Evolutionary conservation across 495 filamentous ascomycete genomes (phyloP).

Genomic region (Choiromyces venosus): DNA sequence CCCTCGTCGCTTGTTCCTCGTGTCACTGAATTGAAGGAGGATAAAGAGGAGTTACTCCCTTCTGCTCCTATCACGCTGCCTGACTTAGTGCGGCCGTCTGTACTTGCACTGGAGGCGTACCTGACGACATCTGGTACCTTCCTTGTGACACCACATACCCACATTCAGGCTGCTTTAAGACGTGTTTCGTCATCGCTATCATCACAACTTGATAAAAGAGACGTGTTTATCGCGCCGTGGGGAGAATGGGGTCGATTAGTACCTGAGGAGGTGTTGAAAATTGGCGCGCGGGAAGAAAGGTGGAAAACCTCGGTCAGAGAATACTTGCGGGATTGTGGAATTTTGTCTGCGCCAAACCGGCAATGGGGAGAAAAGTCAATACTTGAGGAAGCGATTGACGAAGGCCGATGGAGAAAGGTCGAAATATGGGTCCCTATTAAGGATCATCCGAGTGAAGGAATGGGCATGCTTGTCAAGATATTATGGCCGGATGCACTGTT

Average conservation of each 20-base stretch:
- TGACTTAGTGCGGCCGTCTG: slow-evolving; percentile 30
- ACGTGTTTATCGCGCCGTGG: slow-evolving; percentile 43
- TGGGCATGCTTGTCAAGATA: slow-evolving; percentile 31
- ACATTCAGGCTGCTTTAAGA: slow-evolving; percentile 32
- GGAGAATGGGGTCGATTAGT: slow-evolving; percentile 39
- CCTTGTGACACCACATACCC: slow-evolving; percentile 34
- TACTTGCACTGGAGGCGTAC: slow-evolving; percentile 36
- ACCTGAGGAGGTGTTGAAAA: slow-evolving; percentile 8
- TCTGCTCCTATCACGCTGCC: slow-evolving; percentile 24
- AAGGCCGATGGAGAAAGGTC: slow-evolving; percentile 27
- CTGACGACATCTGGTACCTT: slow-evolving; percentile 37
- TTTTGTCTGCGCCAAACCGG: slow-evolving; percentile 15
- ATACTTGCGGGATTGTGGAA: slow-evolving; percentile 37
- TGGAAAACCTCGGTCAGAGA: slow-evolving; percentile 33
- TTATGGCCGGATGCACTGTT: slow-evolving; percentile 39
- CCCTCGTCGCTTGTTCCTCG: slow-evolving; percentile 23
- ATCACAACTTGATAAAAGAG: slow-evolving; percentile 17
- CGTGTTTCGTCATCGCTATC: slow-evolving; percentile 15
- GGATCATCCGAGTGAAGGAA: slow-evolving; percentile 21
- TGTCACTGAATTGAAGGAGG: slow-evolving; percentile 6
- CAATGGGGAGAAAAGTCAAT: slow-evolving; percentile 19
- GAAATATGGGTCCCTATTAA: slow-evolving; percentile 38
- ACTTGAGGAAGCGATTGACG: slow-evolving; percentile 27
- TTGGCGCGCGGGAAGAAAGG: slow-evolving; percentile 19
- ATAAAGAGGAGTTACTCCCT: slow-evolving; percentile 20